Percentiles rank a stretch among this genome's conserved stretches.
These are phyloP conservation scores for Margaritispora aquatica DNA, from an alignment of 495 filamentous ascomycete species.

Conservation along the genomic window DNA sequence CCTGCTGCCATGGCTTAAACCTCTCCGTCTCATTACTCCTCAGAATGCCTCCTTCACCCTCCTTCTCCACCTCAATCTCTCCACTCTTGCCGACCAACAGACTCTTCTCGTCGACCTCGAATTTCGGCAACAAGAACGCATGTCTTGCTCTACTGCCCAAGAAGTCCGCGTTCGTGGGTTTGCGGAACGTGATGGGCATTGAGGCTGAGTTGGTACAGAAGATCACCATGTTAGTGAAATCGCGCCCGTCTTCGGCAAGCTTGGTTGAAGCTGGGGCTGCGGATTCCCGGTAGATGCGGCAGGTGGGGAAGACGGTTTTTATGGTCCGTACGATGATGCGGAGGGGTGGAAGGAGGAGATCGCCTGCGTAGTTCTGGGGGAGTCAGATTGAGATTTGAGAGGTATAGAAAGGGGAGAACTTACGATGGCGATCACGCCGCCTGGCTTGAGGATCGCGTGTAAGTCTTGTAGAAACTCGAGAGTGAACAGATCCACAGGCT, in stretches of 20 bases:
- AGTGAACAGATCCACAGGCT: conserved; percentile 84
- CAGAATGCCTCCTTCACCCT: conserved; percentile 39
- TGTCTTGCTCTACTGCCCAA: conserved; percentile 63
- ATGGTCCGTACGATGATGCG: conserved; percentile 69
- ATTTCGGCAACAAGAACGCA: conserved; percentile 62
- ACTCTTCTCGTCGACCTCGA: conserved; percentile 60
- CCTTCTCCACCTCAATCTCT: conserved; percentile 36
- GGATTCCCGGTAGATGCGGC: conserved; percentile 79
- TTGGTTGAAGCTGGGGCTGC: conserved; percentile 37
- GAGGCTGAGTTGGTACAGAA: conserved; percentile 46
- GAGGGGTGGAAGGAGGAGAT: conserved; percentile 66
- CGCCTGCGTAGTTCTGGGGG: conserved; percentile 97
- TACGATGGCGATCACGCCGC: conserved; percentile 88
- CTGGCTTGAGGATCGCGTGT: conserved; percentile 58
- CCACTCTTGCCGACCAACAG: not conserved
- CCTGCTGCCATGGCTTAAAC: conserved; percentile 62
- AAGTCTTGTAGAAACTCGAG: conserved; percentile 69
- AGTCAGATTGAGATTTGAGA: no score
- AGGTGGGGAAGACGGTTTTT: conserved; percentile 63
- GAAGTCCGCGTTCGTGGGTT: conserved; percentile 58
- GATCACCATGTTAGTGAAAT: conserved; percentile 88
- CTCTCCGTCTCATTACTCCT: conserved; percentile 49
- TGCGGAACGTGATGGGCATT: conserved; percentile 50
- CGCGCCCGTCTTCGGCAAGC: conserved; percentile 37
- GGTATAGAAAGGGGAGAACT: conserved; percentile 26